phyloP scores from a whole-genome alignment of 768 basidiomycete genomes.

The Boletus subcaerulescens region DNA sequence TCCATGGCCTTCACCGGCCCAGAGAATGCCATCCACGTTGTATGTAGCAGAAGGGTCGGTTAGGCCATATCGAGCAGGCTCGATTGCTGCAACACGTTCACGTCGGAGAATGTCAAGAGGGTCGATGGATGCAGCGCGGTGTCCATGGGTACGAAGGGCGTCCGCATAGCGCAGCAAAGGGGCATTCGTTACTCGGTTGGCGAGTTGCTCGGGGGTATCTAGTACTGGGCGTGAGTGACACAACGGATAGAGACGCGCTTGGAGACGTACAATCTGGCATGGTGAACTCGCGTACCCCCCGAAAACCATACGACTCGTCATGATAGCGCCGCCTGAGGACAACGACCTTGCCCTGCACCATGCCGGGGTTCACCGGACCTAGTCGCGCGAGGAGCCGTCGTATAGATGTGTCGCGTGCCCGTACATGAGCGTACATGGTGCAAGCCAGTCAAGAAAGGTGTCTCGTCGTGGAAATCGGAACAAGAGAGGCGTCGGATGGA shows the following conservation, averaged over 20 bases:
- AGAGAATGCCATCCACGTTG: constrained; percentile 78
- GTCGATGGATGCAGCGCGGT: constrained; percentile 83
- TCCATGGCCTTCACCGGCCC: constrained; percentile 45
- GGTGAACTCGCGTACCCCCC: constrained; percentile 57
- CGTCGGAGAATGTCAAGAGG: constrained; percentile 85
- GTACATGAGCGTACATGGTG: constrained; percentile 18
- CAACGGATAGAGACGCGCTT: background rate
- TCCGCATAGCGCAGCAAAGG: constrained; percentile 86
- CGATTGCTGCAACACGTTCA: constrained; percentile 73
- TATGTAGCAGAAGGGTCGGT: constrained; percentile 49
- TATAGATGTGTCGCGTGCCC: constrained; percentile 11
- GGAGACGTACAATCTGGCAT: constrained; percentile 67
- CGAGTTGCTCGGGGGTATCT: constrained; percentile 66
- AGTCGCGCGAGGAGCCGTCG: constrained; percentile 10
- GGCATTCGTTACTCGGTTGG: constrained; percentile 69
- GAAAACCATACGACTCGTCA: constrained; percentile 77
- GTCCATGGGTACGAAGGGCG: constrained; percentile 80
- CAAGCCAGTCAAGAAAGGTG: background rate
- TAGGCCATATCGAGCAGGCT: constrained; percentile 76
- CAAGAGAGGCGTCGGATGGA: constrained; percentile 8
- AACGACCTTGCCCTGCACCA: constrained; percentile 16
- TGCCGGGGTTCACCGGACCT: background rate
- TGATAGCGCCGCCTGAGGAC: constrained; percentile 49
- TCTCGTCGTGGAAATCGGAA: background rate
- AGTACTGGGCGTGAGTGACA: background rate